A percentile compares a stretch with the other conserved stretches of the same genome.
These are phyloP conservation scores for Mimosa bimucronata DNA, from an alignment of 306 rosid genomes.

Conservation along the genomic window DNA sequence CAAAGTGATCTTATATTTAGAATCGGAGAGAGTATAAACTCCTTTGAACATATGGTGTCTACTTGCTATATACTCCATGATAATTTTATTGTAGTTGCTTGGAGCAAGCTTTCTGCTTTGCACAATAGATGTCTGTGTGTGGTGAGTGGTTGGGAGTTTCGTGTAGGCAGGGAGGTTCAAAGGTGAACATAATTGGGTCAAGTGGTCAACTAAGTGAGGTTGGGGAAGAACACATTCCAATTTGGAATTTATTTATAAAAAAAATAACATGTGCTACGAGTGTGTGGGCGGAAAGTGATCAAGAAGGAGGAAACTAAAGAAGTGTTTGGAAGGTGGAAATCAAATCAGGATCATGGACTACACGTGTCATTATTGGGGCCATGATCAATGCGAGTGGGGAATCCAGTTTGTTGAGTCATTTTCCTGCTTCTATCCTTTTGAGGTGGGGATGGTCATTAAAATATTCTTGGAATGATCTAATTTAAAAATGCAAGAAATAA, in stretches of 20 bases:
- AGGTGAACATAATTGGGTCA: neutral
- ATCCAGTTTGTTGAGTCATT: slow-evolving; percentile 19
- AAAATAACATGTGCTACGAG: no score
- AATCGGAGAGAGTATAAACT: no score
- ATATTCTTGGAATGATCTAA: neutral
- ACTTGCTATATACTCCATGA: no score
- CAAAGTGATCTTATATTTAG: no score
- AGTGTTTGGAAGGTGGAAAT: neutral
- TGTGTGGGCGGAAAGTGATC: neutral
- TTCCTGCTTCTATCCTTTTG: neutral
- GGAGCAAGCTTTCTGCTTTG: neutral
- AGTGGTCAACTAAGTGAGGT: neutral
- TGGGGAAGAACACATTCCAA: neutral
- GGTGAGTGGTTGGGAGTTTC: no score
- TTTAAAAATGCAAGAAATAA: no score
- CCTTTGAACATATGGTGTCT: no score
- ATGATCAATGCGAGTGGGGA: neutral
- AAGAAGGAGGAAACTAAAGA: neutral
- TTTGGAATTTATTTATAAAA: neutral
- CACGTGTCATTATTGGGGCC: slow-evolving; percentile 32
- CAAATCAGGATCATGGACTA: slow-evolving; percentile 24
- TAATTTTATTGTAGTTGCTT: no score
- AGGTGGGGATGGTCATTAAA: neutral
- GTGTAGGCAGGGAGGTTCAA: neutral
- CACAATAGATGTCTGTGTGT: neutral